These are phyloP conservation scores for Xanthoparmelia taractica DNA, from an alignment of 495 filamentous ascomycete genomes.

Conservation along the genomic window DNA sequence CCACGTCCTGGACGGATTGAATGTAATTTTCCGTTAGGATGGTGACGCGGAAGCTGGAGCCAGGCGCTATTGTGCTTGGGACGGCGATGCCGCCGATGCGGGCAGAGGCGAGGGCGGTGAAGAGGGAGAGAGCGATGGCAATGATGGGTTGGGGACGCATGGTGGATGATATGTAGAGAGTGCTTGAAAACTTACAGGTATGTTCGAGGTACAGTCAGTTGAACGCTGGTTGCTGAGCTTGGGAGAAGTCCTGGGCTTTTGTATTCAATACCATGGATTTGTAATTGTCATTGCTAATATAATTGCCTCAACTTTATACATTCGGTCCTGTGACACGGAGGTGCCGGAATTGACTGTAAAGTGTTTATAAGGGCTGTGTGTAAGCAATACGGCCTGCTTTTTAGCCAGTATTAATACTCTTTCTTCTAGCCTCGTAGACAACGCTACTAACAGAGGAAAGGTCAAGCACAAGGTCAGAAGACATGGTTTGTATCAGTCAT, in stretches of 20 bases:
- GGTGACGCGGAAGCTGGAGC: not conserved
- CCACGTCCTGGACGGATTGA: slow-evolving; percentile 1
- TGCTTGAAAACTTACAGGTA: not conserved
- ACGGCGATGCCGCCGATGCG: slow-evolving; percentile 6
- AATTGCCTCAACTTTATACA: not conserved
- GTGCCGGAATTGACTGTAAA: not conserved
- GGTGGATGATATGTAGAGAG: not conserved
- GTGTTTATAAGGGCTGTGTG: not conserved
- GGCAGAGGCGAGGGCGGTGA: slow-evolving; percentile 7
- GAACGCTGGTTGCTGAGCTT: not conserved
- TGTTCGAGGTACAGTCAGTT: not conserved
- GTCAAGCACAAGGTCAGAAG: not conserved
- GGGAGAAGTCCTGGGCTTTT: not conserved
- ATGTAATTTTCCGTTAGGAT: slow-evolving; percentile 1
- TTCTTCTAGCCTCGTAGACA: not conserved
- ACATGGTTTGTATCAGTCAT: no score
- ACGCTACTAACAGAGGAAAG: not conserved
- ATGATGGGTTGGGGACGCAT: slow-evolving; percentile 8
- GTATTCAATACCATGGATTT: not conserved
- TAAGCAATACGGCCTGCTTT: not conserved
- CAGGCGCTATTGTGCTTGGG: not conserved
- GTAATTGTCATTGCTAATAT: not conserved
- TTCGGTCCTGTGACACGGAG: not conserved
- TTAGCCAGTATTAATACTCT: not conserved
- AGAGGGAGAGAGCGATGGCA: not conserved